Evolutionary conservation across 148 eudicot species (phyloP).

Genomic region (Gaultheria prostrata): DNA sequence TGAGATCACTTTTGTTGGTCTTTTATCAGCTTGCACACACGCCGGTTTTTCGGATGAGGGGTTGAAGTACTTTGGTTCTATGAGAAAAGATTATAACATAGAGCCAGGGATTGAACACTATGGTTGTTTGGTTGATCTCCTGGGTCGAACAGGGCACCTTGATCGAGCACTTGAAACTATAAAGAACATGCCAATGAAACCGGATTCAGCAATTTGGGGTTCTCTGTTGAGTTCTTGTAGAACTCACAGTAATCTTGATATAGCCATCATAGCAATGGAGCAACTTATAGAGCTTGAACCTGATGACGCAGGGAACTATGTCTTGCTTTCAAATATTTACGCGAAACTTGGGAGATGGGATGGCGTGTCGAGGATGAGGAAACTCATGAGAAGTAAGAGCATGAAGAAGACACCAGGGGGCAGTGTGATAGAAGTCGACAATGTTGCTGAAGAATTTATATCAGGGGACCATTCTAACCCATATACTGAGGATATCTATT

Average conservation of each 20-base stretch:
- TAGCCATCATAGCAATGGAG: constrained; percentile 38
- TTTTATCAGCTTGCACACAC: constrained; percentile 47
- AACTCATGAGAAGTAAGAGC: constrained; percentile 30
- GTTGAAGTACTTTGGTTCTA: constrained; percentile 33
- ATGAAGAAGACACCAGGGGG: constrained; percentile 34
- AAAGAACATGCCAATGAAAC: constrained; percentile 39
- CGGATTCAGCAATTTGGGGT: constrained; percentile 49
- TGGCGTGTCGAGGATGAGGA: constrained; percentile 32
- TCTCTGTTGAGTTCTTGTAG: constrained; percentile 46
- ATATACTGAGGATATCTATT: constrained; percentile 16
- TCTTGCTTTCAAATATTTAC: constrained; percentile 44
- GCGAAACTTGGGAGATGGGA: constrained; percentile 41
- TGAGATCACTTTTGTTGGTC: constrained; percentile 28
- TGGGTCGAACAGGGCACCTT: constrained; percentile 41
- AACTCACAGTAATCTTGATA: constrained; percentile 37
- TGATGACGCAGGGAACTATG: constrained; percentile 44
- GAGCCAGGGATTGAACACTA: constrained; percentile 49
- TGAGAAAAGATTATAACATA: constrained; percentile 27
- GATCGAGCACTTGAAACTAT: constrained; percentile 36
- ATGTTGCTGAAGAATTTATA: constrained; percentile 22
- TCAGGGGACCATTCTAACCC: constrained; percentile 24
- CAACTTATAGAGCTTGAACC: constrained; percentile 43
- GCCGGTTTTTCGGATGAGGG: constrained; percentile 41
- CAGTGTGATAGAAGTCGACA: constrained; percentile 32
- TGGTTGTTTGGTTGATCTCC: constrained; percentile 45